Conservation (phyloP, 2,329 filamentous ascomycete species). For the Diaporthe vexans region DNA sequence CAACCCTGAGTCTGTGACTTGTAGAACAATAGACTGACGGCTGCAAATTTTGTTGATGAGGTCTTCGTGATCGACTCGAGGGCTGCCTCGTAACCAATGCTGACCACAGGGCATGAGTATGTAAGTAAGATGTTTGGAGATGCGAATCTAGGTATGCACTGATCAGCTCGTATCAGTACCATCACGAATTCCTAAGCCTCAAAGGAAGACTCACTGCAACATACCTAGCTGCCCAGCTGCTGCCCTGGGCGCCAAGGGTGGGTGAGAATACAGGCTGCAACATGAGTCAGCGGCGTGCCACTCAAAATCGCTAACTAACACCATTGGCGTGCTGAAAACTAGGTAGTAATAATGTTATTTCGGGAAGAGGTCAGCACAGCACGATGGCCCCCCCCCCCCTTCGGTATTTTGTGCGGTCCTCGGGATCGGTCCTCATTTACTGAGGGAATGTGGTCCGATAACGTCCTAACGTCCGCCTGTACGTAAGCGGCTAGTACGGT, state of each 20-base stretch:
- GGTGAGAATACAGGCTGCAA: background rate
- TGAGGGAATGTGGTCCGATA: background rate
- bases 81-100: background rate
- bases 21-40: background rate
- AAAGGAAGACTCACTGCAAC: slow-evolving; percentile 9
- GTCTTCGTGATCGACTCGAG: background rate
- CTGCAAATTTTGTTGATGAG: background rate
- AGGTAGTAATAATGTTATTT: background rate
- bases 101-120: background rate
- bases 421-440: background rate
- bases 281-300: slow-evolving; percentile 2
- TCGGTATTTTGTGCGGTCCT: background rate
- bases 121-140: background rate
- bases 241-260: background rate
- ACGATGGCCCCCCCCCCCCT: background rate
- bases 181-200: slow-evolving; percentile 13
- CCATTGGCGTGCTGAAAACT: background rate
- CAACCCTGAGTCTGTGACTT: background rate
- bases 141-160: background rate
- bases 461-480: slow-evolving; percentile 2
- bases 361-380: background rate
- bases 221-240: background rate
- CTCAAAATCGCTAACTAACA: background rate
- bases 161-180: background rate
- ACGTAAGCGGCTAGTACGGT: background rate